Base-by-base conservation (phyloP, 306 rosid genomes). In the Prinsepia uniflora region DNA sequence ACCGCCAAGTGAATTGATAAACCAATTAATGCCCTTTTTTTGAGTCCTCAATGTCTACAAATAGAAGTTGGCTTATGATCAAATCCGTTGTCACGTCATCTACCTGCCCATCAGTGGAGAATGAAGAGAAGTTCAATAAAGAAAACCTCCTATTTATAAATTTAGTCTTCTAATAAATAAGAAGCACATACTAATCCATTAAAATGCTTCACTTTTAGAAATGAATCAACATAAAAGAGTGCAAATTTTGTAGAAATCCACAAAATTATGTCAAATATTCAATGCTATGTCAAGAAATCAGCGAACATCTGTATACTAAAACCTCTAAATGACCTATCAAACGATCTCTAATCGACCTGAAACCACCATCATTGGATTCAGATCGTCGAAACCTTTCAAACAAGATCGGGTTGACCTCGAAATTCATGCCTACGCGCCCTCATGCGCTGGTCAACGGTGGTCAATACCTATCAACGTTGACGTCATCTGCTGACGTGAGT, bases 1-100 rank as follows among this genome's bases (percentile, higher is more conserved):
- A 72, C 98, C 98, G 74, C 98, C 98, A 4, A 97, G 98, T 47
- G 97, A 94, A 80, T 89, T 94, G 74, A 94, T 94, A 68, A 94
- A 87, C 81, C 89, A 72, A n/a, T 77, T 80, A 94, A n/a, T 94
- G 68, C 89, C 97, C 74, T 89, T 90, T 59, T 75, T 85, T 2
- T n/a, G 98, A 59, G 80, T 94, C 96, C 71, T 89, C 98, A 47
- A 88, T 95, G 83, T 90, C 98, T 75, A 94, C 84, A 81, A 94
- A 83, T 18, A 94, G 78, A 69, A 94, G 97, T 71, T 94, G 97
- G 73, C 91, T 89, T 46, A 94, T 89, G 68, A 94, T 55, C 72
- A 87, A 94, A 86, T 94, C 99, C 2, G 97, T 96, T 15, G 96
- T 89, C 78, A 84, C 18, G 52, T 94, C 99, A 82, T 91, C 99